Evolutionary conservation across 805 yeast species (phyloP), one percentile per base, ranked within the genome.

Genomic region (Starmerella apicola): DNA sequence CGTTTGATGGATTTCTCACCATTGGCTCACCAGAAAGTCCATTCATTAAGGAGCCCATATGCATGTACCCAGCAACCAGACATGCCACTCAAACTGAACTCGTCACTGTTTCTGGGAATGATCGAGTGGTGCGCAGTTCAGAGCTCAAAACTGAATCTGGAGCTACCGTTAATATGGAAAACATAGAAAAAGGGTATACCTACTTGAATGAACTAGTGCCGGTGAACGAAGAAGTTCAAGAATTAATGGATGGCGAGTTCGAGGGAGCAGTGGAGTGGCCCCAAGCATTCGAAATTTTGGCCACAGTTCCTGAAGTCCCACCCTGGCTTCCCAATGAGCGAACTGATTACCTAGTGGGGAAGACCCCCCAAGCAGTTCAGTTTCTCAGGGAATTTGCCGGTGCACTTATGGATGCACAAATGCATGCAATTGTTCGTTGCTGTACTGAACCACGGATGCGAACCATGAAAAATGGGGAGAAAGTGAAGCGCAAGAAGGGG

Each of bases 391-490:
- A 46, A 4, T 36, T 52, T 3, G 39, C 42, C 13, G 20, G 21
- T 19, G 36, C 43, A 1, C 33, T 52, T 20, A 25, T 22, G 10
- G 39, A 43, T 16, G 12, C 21, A 3, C n/a, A 36, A 3, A 38
- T 29, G 36, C 41, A 43, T 8, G 55, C 51, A 2, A 3, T 52
- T 8, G 54, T 49, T 1, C 43, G 56, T 22, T 31, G 39, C 22
- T 43, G 49, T 13, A 23, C 35, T 16, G 47, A 32, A 4, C 44
- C 43, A 13, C 30, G 39, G 4, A 16, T 33, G 2, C 10, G n/a
- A n/a, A n/a, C n/a, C 7, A n/a, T 27, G 13, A 30, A 30, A 8
- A 13, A 16, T 16, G 37, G 36, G 3, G 20, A 17, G 4, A n/a
- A 19, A 13, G 29, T 20, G 8, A 16, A 17, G 21, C 33, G 27